Evolutionary conservation across 352 stramenopile genomes (phyloP), one percentile per base, ranked within the genome.

Genomic region (Phytophthora sp.): DNA sequence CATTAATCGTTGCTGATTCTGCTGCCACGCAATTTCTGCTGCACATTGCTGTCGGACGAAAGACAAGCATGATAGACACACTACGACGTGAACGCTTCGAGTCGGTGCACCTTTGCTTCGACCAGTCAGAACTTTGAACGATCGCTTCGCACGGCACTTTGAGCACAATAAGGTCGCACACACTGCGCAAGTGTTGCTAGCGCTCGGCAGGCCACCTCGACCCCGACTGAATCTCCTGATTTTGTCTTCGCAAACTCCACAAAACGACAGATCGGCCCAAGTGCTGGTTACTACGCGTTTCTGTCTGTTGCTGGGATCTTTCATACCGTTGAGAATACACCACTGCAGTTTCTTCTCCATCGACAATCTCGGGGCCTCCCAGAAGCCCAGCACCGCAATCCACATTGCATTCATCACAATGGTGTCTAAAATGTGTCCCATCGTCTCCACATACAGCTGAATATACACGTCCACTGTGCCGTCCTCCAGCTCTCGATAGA

Each of bases 401-500:
- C 59, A 68, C 59, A 68, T 56, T 0, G 53, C 59, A 38, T 68
- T 62, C 59, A 64, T 54, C 24, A 65, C 57, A 9, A 68, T 38
- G 3, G 58, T 43, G 18, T 68, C 57, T n/a, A 67, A 41, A 17
- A 72, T 55, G 35, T 53, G 45, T 5, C 58, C 51, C 42, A 54
- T 63, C 3, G 58, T 61, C 44, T 86, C 75, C 35, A 83, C 66
- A 4, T 67, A 75, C 17, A 66, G 38, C 8, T 69, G 77, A 45
- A 84, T 84, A 53, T 82, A 87, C 26, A 89, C 54, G 27, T 87
- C 77, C 18, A 89, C 79, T 9, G 54, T 66, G 15, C 72, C 68
- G 24, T 77, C 62, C 13, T 62, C 43, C 17, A 66, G 54, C 18
- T 89, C 67, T 24, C 63, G 54, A 42, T 79, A 89, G 13, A 89